Evolutionary conservation across 495 filamentous ascomycete species (phyloP), one percentile per base, ranked within the genome.

Genomic region (Penicillium longicatenatum): DNA sequence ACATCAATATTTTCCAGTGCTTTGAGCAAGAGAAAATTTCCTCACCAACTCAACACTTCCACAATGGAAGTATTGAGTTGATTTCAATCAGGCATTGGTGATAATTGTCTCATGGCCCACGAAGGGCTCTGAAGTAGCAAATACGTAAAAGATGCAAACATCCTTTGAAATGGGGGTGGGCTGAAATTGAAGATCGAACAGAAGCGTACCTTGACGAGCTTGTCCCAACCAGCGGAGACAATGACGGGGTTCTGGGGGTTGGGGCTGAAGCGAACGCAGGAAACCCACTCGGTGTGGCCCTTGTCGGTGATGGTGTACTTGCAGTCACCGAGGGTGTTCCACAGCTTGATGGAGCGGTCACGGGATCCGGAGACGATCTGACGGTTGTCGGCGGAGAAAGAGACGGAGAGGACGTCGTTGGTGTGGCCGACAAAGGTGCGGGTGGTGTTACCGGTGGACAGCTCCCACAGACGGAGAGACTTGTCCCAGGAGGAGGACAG

Each of bases 281-380:
- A 97, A 59, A 97, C 95, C 94, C 94, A 99, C 80, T 99, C 94
- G 76, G 91, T 90, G 82, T 99, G 94, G 70, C 95, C 94, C 87
- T 99, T 98, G 71, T 99, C 94, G 80, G 90, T 94, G 86, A 99
- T 98, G 84, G 93, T 99, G 86, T 86, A 99, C 85, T 99, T 99
- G 91, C 94, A 99, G 86, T 99, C 94, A 77, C 94, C 94, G 52
- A 99, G 92, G 69, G 94, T 99, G 84, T 99, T 99, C 94, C 94
- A 99, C 65, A 99, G 87, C 90, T 98, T 99, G 87, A 99, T 99
- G 70, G 89, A 90, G 72, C 92, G 88, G 82, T 99, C 94, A 72
- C 94, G 91, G 45, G 94, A 98, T 58, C 92, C 94, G 61, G 94
- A 98, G 71, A 99, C 94, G 81, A 99, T 99, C 86, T 99, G 94